Evolutionary conservation across 257 asterid species (phyloP), one percentile per base, ranked within the genome.

Genomic region (Ballota nigra): DNA sequence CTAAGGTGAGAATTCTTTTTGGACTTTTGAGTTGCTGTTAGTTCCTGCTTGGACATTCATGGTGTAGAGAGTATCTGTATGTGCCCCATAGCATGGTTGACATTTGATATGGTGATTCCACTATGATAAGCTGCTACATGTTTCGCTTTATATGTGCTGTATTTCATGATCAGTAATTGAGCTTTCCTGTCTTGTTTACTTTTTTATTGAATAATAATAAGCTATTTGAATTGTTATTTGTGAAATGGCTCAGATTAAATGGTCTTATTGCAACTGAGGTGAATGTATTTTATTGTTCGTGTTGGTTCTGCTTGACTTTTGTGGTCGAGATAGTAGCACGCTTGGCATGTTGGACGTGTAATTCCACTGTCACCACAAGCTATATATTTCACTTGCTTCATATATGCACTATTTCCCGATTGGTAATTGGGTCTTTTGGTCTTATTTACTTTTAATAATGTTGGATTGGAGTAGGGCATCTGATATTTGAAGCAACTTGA

Each of bases 1-100:
- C 98, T 18, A 87, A 92, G 93, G 97, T 92, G 69, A 75, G 53
- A 9, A 43, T 22, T 28, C n/a, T n/a, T 16, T 41, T 18, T 19
- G 16, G 61, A 63, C 11, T 43, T 22, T 56, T 59, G 49, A 26
- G 41, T 26, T 63, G 49, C n/a, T 24, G 26, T 1, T 40, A n/a
- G 23, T 16, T 49, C 63, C 22, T 55, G 24, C 62, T 36, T 29
- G 29, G 28, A 34, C 8, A n/a, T n/a, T n/a, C n/a, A n/a, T n/a
- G n/a, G n/a, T n/a, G n/a, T n/a, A n/a, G n/a, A n/a, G n/a, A n/a
- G n/a, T n/a, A n/a, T n/a, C n/a, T n/a, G n/a, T n/a, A n/a, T n/a
- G n/a, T 34, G 6, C 10, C 15, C 29, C 29, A 26, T 3, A 26
- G 29, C 29, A 26, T 26, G 29, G 29, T 26, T 26, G 29, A 33